These are phyloP conservation scores for Sporobolus alterniflorus DNA, from an alignment of 202 grass and related monocot species.

Conservation along the genomic window DNA sequence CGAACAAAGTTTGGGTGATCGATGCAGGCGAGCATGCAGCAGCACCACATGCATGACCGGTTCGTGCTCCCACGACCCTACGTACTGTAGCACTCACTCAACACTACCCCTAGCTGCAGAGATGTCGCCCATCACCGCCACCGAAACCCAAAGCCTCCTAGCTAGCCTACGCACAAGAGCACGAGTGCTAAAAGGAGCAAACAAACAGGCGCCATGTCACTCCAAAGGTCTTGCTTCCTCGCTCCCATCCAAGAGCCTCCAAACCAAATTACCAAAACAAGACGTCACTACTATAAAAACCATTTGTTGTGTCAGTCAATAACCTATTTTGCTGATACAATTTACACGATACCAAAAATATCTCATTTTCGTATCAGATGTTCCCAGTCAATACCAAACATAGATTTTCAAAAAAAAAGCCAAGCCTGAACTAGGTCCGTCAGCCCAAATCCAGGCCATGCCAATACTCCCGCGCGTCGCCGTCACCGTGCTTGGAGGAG, in stretches of 20 bases:
- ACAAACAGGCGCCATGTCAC: conserved; percentile 35
- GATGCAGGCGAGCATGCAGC: no score
- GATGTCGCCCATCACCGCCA: background rate
- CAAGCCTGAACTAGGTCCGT: no score
- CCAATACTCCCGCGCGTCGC: no score
- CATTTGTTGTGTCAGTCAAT: no score
- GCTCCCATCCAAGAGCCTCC: conserved; percentile 25
- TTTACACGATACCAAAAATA: no score
- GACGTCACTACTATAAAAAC: no score
- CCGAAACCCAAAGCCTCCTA: background rate
- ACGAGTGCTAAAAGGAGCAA: conserved; percentile 45
- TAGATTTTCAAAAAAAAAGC: no score
- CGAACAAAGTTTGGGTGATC: background rate
- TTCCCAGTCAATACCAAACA: no score
- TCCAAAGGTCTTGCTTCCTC: conserved; percentile 25
- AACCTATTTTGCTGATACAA: no score
- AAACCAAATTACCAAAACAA: background rate
- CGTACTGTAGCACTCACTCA: background rate
- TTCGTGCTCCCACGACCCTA: conserved; percentile 14
- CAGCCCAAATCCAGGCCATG: no score
- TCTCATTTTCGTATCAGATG: no score
- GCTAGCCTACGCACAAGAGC: background rate
- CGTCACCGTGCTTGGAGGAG: no score
- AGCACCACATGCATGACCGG: background rate
- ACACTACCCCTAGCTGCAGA: background rate